Base-by-base conservation (phyloP, 352 stramenopile species). In the Thalassiosira hispida region DNA sequence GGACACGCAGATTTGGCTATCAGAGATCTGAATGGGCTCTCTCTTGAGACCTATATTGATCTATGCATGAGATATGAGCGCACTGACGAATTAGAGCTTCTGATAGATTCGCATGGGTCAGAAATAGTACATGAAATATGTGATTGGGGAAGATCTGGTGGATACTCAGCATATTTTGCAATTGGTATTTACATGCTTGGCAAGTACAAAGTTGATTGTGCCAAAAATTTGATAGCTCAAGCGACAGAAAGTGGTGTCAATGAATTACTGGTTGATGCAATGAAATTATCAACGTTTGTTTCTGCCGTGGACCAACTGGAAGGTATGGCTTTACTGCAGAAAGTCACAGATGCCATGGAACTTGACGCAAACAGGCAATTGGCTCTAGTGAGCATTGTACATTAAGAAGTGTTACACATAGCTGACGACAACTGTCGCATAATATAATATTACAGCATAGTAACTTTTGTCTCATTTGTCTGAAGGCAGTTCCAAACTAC, bases 11-110 rank as follows among this genome's bases (percentile, higher is more conserved):
- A 81, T 25, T 66, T 93, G 31, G 84, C 79, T n/a, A 53, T 90
- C 14, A 55, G 51, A 14, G 57, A 88, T 51, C 53, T 93, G 18
- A 51, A 76, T 40, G 85, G 84, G 2, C 46, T 93, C 23, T 92
- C 86, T 31, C 27, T 92, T n/a, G 86, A 93, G 57, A 87, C 61
- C 0, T 84, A 83, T 22, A 79, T 92, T 42, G 88, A 93, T 51
- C 55, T 92, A 16, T 90, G 79, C 52, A 90, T 92, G 72, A 69
- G 65, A 62, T 84, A 88, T 70, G 83, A 83, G 14, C 79, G 73
- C 46, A 68, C 79, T 22, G 81, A 91, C 42, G 71, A 85, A 25
- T 56, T 84, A 52, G 69, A 77, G 46, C 40, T 65, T 60, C 52
- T 79, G 1, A 23, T 84, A 11, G 47, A 64, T 27, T 55, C 38